These are phyloP conservation scores for Westerdykella aurantiaca DNA, from an alignment of 2,329 filamentous ascomycete genomes.

Conservation along the genomic window DNA sequence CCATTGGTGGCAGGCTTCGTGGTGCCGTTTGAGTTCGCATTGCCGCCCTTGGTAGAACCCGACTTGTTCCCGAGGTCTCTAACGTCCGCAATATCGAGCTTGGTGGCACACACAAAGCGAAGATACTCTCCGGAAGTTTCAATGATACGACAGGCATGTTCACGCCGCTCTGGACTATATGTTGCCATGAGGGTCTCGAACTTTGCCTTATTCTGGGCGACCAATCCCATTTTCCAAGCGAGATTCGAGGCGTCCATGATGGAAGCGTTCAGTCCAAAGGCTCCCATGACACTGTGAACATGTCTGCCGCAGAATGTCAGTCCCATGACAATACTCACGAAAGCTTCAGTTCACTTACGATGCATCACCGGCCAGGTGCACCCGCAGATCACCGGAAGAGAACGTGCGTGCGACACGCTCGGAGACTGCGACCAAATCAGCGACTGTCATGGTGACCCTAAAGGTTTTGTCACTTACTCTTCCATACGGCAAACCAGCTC, in stretches of 20 bases:
- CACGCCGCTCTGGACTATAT: constrained; percentile 28
- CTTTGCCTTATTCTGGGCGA: constrained; percentile 12
- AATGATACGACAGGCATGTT: constrained; percentile 16
- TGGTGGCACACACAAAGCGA: constrained; percentile 21
- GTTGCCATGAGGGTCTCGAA: constrained; percentile 21
- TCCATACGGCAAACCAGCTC: constrained; percentile 37
- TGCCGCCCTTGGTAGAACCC: too few relatives aligned
- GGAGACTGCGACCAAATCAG: constrained; percentile 13
- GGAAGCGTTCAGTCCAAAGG: constrained; percentile 36
- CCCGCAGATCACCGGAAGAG: constrained; percentile 25
- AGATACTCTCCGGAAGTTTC: constrained; percentile 15
- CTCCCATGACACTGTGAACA: constrained; percentile 34
- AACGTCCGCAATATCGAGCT: constrained; percentile 1
- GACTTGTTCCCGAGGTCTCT: neutral
- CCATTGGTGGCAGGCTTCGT: constrained; percentile 7
- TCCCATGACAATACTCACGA: too few relatives aligned
- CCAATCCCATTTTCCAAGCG: constrained; percentile 33
- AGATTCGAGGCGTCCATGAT: constrained; percentile 35
- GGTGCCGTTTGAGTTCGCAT: constrained; percentile 13
- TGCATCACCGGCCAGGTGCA: constrained; percentile 31
- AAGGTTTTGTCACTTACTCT: constrained; percentile 2
- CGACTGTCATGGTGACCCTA: neutral
- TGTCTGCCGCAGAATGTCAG: too few relatives aligned
- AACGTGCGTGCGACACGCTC: constrained; percentile 32
- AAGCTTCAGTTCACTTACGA: too few relatives aligned